Evolutionary conservation across 192 early-diverging fungal species (phyloP).

Genomic region (Umbelopsis vinacea): DNA sequence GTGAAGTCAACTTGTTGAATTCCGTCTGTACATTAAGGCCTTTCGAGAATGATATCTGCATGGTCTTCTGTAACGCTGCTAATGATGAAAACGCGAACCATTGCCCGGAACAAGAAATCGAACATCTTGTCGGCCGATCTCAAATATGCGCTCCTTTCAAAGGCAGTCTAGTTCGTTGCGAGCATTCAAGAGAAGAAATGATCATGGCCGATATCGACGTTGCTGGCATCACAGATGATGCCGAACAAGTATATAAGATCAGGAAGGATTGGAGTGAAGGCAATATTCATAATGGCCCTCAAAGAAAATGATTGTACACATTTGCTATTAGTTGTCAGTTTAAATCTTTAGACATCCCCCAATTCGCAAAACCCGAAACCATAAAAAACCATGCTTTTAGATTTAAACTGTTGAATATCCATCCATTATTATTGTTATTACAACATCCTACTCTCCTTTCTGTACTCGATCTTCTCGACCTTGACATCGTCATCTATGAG

Average conservation of each 20-base stretch:
- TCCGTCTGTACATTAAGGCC: conserved; percentile 25
- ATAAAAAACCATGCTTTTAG: not conserved
- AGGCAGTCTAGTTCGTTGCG: conserved; percentile 23
- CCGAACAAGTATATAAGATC: conserved; percentile 33
- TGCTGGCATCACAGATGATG: not conserved
- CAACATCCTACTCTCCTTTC: conserved; percentile 53
- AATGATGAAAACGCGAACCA: not conserved
- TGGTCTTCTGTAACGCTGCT: conserved; percentile 40
- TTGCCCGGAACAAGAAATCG: conserved; percentile 16
- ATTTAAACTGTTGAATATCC: conserved; percentile 7
- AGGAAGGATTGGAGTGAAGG: conserved; percentile 28
- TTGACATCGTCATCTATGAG: conserved; percentile 89
- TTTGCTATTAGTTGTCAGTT: not conserved
- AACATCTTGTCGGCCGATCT: conserved; percentile 25
- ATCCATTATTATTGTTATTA: conserved; percentile 23
- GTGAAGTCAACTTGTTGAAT: conserved; percentile 32
- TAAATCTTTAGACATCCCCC: too few species aligned
- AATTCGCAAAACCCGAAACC: not conserved
- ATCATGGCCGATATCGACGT: conserved; percentile 31
- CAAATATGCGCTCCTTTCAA: conserved; percentile 38
- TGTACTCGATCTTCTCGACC: conserved; percentile 92
- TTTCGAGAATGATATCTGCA: conserved; percentile 35
- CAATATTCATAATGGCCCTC: conserved; percentile 7
- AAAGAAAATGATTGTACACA: not conserved
- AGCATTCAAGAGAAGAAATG: conserved; percentile 35